Base-by-base conservation (phyloP, 805 yeast species). In the Kazachstania psychrophila region DNA sequence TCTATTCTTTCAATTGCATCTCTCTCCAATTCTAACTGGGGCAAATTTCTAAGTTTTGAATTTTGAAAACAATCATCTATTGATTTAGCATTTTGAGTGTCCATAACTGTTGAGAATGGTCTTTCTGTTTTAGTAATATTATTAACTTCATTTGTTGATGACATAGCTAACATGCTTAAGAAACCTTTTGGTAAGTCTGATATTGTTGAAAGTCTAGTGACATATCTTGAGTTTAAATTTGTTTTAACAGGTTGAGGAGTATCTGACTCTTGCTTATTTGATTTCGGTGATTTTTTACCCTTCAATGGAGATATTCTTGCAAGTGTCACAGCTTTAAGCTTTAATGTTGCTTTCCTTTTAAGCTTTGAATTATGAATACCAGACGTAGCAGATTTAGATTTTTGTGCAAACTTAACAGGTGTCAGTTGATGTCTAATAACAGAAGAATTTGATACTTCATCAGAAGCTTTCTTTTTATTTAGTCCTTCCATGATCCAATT, bases 1-100 rank as follows among this genome's bases (percentile, higher is more conserved):
- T 58, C 51, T 13, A 54, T 53, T 28, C 61, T 49, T 19, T 43
- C 53, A 16, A 57, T 41, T 2, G 61, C 60, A 28, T 45, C 39
- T 36, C 47, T 54, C 40, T 55, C 59, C 24, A 46, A 29, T 25
- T 47, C 45, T 26, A 56, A 30, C 23, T 46, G 44, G 8, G 47
- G 49, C 9, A 43, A 30, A 13, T 6, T 13, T 23, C 30, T 12
- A 25, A 28, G 10, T 17, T 28, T 15, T 6, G 23, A 20, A 16
- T 25, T 23, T 3, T 36, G 9, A 5, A 12, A 13, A 6, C 20
- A 18, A 10, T 31, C 23, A 3, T 34, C 36, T 13, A 13, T 16
- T 11, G 24, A 12, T 9, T 16, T 32, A 3, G 10, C 3, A 28
- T 34, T 23, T 1, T 26, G 3, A 2, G 36, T 10, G 27, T 18